Conservation (phyloP, 164 flowering plant genomes). For the Magnolia changhungtana region DNA sequence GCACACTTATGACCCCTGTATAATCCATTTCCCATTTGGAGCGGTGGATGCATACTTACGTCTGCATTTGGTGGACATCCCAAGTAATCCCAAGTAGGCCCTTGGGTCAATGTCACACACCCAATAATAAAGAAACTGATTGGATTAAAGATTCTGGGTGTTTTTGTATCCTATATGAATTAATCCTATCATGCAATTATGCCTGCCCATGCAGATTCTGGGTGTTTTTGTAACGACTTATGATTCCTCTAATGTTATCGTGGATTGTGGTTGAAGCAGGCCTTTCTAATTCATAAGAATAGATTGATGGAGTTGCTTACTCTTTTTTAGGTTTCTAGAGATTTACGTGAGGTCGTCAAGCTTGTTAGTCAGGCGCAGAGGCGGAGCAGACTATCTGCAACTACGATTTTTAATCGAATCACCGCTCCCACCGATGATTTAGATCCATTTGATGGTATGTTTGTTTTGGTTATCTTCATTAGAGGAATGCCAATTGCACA, state of each 20-base stretch:
- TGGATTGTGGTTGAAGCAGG: not conserved
- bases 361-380: slow-evolving; percentile 77
- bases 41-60: not conserved
- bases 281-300: not conserved
- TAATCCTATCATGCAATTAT: not conserved
- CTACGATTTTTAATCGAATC: slow-evolving; percentile 69
- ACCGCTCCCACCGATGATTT: slow-evolving; percentile 44
- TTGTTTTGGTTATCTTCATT: not conserved
- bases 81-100: not conserved
- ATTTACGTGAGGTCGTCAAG: slow-evolving; percentile 81
- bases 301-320: slow-evolving; percentile 3
- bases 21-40: not conserved
- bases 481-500: not conserved
- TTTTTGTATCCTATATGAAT: not conserved
- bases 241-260: too few relatives aligned
- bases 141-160: not conserved
- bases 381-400: slow-evolving; percentile 50
- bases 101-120: not conserved
- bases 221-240: too few relatives aligned
- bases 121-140: too few relatives aligned
- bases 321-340: slow-evolving; percentile 54
- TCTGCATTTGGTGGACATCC: not conserved
- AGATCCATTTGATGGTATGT: slow-evolving; percentile 84
- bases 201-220: not conserved
- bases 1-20: not conserved